phyloP scores from a whole-genome alignment of 495 filamentous ascomycete genomes.

The Penicillium desertorum region DNA sequence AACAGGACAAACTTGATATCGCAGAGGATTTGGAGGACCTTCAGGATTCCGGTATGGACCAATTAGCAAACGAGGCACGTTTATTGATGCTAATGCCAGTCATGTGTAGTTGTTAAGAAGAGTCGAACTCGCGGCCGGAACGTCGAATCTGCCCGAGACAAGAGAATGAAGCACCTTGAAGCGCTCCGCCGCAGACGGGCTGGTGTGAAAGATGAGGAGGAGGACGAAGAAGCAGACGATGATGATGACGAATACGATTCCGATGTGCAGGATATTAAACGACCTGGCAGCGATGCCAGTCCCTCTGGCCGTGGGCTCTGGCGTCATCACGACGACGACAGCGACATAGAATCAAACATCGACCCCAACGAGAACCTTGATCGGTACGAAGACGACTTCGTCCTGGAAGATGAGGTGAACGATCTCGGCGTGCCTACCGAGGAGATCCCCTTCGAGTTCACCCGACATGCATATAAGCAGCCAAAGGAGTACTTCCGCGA shows the following conservation, averaged over 20 bases:
- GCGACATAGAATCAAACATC: conserved; percentile 39
- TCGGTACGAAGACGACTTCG: conserved; percentile 69
- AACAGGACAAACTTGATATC: conserved; percentile 40
- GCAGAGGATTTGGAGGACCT: conserved; percentile 49
- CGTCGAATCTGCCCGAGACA: conserved; percentile 43
- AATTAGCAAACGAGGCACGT: neutral
- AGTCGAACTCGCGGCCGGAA: conserved; percentile 44
- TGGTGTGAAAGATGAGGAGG: conserved; percentile 48
- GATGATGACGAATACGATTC: conserved; percentile 5
- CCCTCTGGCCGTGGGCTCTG: neutral
- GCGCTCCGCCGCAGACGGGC: conserved; percentile 57
- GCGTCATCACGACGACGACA: conserved; percentile 24
- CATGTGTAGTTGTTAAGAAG: conserved; percentile 34
- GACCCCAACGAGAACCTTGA: conserved; percentile 47
- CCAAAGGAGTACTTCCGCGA: conserved; percentile 75
- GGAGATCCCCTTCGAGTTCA: conserved; percentile 72
- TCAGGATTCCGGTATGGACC: conserved; percentile 41
- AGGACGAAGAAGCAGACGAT: conserved; percentile 26
- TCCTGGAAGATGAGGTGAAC: conserved; percentile 63
- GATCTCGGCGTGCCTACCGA: conserved; percentile 61
- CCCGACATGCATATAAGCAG: conserved; percentile 61
- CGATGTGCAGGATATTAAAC: conserved; percentile 12
- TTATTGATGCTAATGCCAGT: neutral
- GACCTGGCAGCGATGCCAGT: neutral
- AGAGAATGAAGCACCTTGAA: conserved; percentile 50